These are phyloP conservation scores for Melaleuca quinquenervia DNA, from an alignment of 345 rosid genomes.

Conservation along the genomic window DNA sequence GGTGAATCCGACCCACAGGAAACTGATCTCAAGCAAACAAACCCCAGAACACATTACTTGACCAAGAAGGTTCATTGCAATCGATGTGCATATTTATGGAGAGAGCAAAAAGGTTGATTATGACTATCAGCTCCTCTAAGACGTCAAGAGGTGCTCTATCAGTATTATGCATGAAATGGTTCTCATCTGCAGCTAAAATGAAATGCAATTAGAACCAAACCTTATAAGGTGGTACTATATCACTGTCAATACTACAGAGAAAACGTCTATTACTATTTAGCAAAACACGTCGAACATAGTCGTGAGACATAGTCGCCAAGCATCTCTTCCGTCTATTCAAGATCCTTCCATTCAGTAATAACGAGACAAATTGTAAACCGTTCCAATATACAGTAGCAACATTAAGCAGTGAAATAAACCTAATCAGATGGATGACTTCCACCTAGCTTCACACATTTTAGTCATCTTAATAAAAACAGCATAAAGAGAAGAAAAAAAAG, in stretches of 20 bases:
- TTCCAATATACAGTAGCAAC: not conserved
- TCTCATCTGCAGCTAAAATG: not conserved
- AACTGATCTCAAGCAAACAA: constrained; percentile 20
- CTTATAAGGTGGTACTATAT: not conserved
- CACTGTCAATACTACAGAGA: not conserved
- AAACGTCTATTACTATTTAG: not conserved
- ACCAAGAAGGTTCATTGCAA: not conserved
- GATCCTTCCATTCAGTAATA: not conserved
- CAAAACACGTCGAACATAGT: not conserved
- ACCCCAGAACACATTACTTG: not conserved
- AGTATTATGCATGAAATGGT: not conserved
- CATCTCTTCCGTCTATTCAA: not conserved
- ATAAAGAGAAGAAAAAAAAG: not conserved
- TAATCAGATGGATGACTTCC: not conserved
- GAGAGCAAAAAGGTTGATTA: not conserved
- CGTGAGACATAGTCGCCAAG: not conserved
- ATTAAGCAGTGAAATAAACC: not conserved
- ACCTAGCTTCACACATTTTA: not conserved
- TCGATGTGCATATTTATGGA: not conserved
- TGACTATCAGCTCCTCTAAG: not conserved
- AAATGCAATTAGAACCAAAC: not conserved
- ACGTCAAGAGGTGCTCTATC: not conserved
- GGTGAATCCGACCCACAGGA: constrained; percentile 73
- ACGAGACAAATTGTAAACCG: not conserved
- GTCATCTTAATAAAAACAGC: not conserved